phyloP scores from a whole-genome alignment of 1,284 basidiomycete genomes.

The Sporisorium reilianum region DNA sequence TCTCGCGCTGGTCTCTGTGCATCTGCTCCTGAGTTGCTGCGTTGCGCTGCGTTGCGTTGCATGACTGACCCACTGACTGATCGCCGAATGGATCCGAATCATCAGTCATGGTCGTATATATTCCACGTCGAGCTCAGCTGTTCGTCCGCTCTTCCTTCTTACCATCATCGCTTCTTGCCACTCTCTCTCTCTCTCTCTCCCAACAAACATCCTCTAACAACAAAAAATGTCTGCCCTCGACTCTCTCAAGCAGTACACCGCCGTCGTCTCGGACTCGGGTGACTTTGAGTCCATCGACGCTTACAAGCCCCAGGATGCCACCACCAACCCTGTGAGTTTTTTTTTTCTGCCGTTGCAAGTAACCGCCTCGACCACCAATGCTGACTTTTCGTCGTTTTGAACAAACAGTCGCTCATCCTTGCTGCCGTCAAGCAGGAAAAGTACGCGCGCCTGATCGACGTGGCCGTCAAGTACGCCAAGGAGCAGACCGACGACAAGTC shows the following conservation, averaged over 20 bases:
- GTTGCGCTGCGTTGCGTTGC: no score
- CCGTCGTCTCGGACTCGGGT: slow-evolving; percentile 68
- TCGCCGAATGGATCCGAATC: no score
- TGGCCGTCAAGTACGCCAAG: slow-evolving; percentile 85
- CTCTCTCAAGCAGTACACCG: slow-evolving; percentile 67
- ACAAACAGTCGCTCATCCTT: slow-evolving; percentile 76
- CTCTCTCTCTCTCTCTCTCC: no score
- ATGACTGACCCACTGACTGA: no score
- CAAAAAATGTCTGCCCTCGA: slow-evolving; percentile 62
- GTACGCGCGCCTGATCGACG: slow-evolving; percentile 86
- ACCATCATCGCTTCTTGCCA: not conserved
- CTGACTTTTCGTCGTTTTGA: slow-evolving; percentile 2
- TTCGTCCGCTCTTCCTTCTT: not conserved
- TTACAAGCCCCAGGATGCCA: slow-evolving; percentile 70
- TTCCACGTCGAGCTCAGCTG: not conserved
- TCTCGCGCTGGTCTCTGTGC: not conserved
- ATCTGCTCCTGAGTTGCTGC: not conserved
- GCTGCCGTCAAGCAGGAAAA: slow-evolving; percentile 90
- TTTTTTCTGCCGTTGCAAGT: no score
- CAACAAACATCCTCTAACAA: no score
- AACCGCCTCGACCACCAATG: slow-evolving; percentile 2
- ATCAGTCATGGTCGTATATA: slow-evolving; percentile 5
- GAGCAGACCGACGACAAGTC: slow-evolving; percentile 73
- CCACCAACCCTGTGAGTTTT: slow-evolving; percentile 67
- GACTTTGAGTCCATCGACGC: slow-evolving; percentile 68